Evolutionary conservation across 306 rosid species (phyloP).

Genomic region (Parietaria judaica): DNA sequence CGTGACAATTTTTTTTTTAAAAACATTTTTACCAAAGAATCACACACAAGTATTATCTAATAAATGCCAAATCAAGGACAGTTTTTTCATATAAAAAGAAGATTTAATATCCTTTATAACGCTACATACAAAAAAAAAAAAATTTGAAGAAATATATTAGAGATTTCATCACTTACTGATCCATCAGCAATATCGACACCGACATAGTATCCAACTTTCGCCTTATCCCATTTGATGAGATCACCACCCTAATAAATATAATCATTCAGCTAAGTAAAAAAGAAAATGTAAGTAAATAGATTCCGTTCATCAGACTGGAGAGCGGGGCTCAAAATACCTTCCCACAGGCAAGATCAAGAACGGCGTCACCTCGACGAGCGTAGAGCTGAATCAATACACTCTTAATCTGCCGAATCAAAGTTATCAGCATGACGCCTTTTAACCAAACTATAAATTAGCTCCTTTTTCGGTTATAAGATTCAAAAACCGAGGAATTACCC

Average conservation of each 20-base stretch:
- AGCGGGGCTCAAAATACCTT: constrained; percentile 47
- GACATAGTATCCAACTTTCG: constrained; percentile 90
- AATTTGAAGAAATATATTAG: constrained; percentile 6
- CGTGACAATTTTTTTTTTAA: too few relatives aligned
- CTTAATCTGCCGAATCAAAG: constrained; percentile 57
- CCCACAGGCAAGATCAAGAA: constrained; percentile 96
- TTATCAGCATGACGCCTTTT: not conserved
- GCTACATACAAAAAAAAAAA: not conserved
- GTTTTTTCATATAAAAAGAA: not conserved
- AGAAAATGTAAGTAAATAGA: not conserved
- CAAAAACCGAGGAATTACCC: constrained; percentile 15
- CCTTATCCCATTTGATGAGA: constrained; percentile 99
- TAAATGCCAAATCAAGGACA: not conserved
- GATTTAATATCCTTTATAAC: not conserved
- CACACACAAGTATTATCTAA: not conserved
- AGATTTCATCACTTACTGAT: constrained; percentile 49
- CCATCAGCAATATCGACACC: constrained; percentile 97
- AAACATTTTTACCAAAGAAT: not conserved
- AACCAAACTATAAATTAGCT: not conserved
- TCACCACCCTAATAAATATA: constrained; percentile 73
- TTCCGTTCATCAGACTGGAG: not conserved
- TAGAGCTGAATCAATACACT: constrained; percentile 95
- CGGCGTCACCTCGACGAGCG: constrained; percentile 78
- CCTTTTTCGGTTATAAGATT: not conserved
- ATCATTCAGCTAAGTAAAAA: constrained; percentile 2